Base-by-base conservation (phyloP, 805 yeast species). In the Brettanomyces sp. region DNA sequence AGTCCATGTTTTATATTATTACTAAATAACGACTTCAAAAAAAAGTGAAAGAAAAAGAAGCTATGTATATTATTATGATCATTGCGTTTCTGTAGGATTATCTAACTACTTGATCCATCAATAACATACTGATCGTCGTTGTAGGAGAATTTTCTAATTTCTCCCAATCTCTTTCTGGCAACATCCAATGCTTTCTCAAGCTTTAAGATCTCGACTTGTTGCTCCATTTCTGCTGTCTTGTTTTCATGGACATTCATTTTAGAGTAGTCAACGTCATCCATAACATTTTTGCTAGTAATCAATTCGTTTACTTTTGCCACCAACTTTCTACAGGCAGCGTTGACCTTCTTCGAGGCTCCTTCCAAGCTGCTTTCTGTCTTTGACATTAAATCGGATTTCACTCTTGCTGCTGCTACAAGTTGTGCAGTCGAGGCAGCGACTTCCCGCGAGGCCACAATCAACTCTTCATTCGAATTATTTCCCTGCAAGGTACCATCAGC, bases 381-480 rank as follows among this genome's bases (percentile, higher is more conserved):
- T 2, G 95, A 85, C 66, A 78, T 77, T 54, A 79, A 76, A 39
- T 82, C 74, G 0, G 95, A 88, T 62, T 87, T 87, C 22, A 86
- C 95, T 54, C 95, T 74, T 0, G 95, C 82, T 0, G 96, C 93
- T 5, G 96, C 90, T 4, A 88, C 96, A 44, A 88, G 73, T 67
- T 88, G 96, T 3, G 91, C 95, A 1, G 96, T 88, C 0, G 95
- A 82, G 0, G 95, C 89, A 1, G 95, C 90, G 7, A 88, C 96
- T 60, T 88, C 95, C 56, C 85, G 86, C 1, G 95, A 87, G 0
- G 95, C 91, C 25, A 88, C 96, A 54, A 88, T 84, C 49, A 88
- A 74, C 65, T 87, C 85, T 59, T 88, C 96, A 47, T 80, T 87
- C 0, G 86, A 68, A 52, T 80, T 81, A n/a, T 63, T 61, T 35